These are phyloP conservation scores for Macroventuria anomochaeta DNA, from an alignment of 2,329 filamentous ascomycete genomes.

Conservation along the genomic window DNA sequence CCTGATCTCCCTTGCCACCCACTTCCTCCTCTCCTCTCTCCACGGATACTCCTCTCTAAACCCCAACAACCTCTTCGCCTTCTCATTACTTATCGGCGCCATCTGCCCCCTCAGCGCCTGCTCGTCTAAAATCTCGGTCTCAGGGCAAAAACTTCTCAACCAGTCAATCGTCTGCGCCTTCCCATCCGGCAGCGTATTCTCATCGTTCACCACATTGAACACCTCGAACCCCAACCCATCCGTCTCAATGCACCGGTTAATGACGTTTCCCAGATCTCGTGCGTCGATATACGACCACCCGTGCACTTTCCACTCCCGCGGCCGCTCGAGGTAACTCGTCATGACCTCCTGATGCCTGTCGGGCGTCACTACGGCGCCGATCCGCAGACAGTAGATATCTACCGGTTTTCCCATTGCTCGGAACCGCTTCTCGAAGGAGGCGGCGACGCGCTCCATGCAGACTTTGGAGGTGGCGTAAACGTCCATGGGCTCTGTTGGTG, in stretches of 20 bases:
- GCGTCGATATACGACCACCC: conserved; percentile 68
- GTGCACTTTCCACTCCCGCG: conserved; percentile 60
- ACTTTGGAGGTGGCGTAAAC: conserved; percentile 66
- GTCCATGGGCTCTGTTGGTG: conserved; percentile 65
- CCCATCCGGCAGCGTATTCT: conserved; percentile 57
- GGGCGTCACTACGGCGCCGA: conserved; percentile 66
- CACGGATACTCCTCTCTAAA: conserved; percentile 65
- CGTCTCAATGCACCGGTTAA: conserved; percentile 59
- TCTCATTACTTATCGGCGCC: conserved; percentile 64
- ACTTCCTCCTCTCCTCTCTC: conserved; percentile 34
- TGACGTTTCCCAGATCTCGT: conserved; percentile 65
- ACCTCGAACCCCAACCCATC: conserved; percentile 65
- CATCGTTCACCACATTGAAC: conserved; percentile 69
- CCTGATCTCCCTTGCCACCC: not conserved
- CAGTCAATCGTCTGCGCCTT: conserved; percentile 53
- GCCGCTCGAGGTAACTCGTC: conserved; percentile 54
- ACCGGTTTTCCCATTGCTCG: conserved; percentile 23
- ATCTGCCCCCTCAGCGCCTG: conserved; percentile 59
- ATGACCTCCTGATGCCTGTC: conserved; percentile 62
- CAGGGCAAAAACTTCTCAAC: conserved; percentile 56
- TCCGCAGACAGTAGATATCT: conserved; percentile 66
- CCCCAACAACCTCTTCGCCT: conserved; percentile 63
- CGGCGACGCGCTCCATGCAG: conserved; percentile 62
- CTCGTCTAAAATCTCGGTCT: conserved; percentile 57
- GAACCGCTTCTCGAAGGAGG: conserved; percentile 62